Conservation (phyloP, 768 basidiomycete genomes). For the Leccinum broughii region DNA sequence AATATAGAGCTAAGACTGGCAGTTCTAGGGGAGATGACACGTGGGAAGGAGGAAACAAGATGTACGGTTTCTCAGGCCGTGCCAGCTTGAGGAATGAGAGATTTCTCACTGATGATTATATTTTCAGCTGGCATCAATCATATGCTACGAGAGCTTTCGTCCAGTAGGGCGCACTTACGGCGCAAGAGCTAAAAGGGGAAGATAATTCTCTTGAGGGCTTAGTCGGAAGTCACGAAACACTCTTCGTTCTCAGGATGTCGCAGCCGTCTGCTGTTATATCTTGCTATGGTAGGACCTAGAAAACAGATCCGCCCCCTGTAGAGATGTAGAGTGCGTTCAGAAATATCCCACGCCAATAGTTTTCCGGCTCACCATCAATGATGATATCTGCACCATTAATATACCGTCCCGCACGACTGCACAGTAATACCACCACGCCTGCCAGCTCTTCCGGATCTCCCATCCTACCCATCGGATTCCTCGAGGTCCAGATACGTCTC, state of each 20-base stretch:
- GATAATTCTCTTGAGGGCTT: too few species aligned
- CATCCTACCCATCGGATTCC: conserved; percentile 47
- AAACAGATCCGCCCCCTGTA: conserved; percentile 25
- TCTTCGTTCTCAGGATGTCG: not conserved
- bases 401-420: conserved; percentile 43
- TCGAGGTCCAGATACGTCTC: conserved; percentile 38
- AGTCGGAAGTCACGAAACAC: not conserved
- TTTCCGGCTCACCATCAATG: conserved; percentile 39
- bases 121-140: not conserved
- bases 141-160: not conserved
- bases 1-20: not conserved
- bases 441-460: conserved; percentile 42
- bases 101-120: not conserved
- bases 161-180: not conserved
- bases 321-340: not conserved
- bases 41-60: not conserved
- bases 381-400: conserved; percentile 45
- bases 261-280: not conserved
- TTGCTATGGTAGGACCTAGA: conserved; percentile 10
- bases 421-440: conserved; percentile 41
- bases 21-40: not conserved
- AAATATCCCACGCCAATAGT: not conserved
- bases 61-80: not conserved
- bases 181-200: not conserved
- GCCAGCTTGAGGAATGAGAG: not conserved